Evolutionary conservation across 768 basidiomycete genomes (phyloP), one percentile per base, ranked within the genome.

Genomic region (Agrocybe chaxingu): DNA sequence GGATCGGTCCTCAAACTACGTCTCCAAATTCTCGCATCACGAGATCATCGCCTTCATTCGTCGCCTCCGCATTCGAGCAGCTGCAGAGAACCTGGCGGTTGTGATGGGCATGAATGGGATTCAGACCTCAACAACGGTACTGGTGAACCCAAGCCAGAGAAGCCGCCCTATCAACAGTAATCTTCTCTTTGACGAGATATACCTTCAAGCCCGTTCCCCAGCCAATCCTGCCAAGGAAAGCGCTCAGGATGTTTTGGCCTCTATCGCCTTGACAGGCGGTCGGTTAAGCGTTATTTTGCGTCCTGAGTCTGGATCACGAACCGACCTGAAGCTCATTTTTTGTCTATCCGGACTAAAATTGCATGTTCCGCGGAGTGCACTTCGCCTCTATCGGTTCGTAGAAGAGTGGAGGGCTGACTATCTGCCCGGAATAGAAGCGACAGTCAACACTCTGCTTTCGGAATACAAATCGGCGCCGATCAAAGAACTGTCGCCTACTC

Each of bases 351-450:
- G 69, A 18, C 58, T 86, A 19, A 70, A 74, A 29, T 61, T 88
- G 39, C 77, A 76, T 48, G 82, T 93, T 18, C 91, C 91, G 3
- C 85, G 90, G 19, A 93, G 90, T 57, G 90, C 86, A 29, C 73
- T 93, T 30, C 81, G 85, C 11, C 71, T 91, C 3, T 89, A 89
- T 64, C 81, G 77, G 34, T 92, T 92, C 59, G 64, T 86, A 19
- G 86, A 91, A 58, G 86, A 91, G 59, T 94, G 92, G 92, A 74
- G 81, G 58, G 79, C 79, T 4, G 86, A 91, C 57, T 92, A 86
- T 58, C 72, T 92, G 30, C 85, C 91, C 12, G 85, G 77, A 4
- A 77, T 92, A 35, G 84, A 92, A 58, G 76, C 79, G 10, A 82
- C 85, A 24, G 61, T 87, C 30, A 79, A 82, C 51, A 78, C 77